phyloP scores from a whole-genome alignment of 2,329 filamentous ascomycete genomes.

The Pseudodiploospora longispora region DNA sequence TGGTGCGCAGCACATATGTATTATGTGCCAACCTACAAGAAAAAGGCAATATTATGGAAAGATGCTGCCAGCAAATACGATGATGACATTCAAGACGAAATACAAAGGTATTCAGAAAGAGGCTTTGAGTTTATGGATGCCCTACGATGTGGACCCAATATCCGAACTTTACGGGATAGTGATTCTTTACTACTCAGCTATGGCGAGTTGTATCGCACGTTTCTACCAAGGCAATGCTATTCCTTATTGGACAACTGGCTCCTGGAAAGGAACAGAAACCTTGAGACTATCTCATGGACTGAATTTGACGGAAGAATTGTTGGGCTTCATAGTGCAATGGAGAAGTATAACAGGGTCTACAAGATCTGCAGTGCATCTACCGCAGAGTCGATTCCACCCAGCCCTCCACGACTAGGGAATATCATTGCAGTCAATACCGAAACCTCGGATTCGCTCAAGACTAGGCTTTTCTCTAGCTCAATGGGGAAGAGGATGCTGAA shows the following conservation, averaged over 20 bases:
- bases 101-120: constrained; percentile 4
- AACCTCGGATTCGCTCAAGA: background rate
- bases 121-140: constrained; percentile 5
- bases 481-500: background rate
- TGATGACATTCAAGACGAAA: background rate
- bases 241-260: constrained; percentile 5
- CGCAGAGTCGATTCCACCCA: background rate
- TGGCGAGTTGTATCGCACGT: constrained; percentile 4
- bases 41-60: constrained; percentile 5
- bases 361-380: constrained; percentile 6
- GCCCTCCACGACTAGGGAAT: constrained; percentile 3
- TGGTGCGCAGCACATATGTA: constrained; percentile 8
- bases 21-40: constrained; percentile 2
- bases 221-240: constrained; percentile 2
- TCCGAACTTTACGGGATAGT: constrained; percentile 3
- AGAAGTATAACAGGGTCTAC: background rate
- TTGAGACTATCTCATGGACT: constrained; percentile 3
- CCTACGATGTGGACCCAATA: background rate
- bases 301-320: constrained; percentile 7
- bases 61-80: background rate
- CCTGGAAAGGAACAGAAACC: constrained; percentile 3
- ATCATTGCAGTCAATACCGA: constrained; percentile 2
- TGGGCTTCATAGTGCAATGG: background rate
- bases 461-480: constrained; percentile 1
- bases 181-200: constrained; percentile 4